These are phyloP conservation scores for Teunomyces stri DNA, from an alignment of 805 yeast genomes.

Conservation along the genomic window DNA sequence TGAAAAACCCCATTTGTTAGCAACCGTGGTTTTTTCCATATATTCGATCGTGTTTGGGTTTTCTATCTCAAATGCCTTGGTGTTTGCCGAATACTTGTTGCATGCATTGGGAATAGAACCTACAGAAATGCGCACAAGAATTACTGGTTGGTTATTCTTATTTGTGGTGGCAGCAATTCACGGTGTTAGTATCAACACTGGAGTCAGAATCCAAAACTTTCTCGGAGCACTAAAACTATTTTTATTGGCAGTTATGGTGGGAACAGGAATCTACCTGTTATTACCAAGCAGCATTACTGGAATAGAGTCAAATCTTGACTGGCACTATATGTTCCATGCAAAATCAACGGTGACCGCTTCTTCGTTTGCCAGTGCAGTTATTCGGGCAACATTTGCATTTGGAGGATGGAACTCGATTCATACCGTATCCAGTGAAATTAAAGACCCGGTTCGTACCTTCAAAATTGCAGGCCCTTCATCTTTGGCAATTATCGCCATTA, in stretches of 20 bases:
- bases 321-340: conserved; percentile 28
- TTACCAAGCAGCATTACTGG: conserved; percentile 43
- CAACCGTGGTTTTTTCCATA: conserved; percentile 49
- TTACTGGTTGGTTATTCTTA: conserved; percentile 29
- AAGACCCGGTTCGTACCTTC: conserved; percentile 55
- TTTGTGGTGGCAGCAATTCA: conserved; percentile 43
- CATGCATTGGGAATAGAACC: conserved; percentile 45
- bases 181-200: conserved; percentile 57
- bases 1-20: conserved; percentile 54
- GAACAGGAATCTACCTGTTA: conserved; percentile 59
- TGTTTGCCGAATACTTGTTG: conserved; percentile 60
- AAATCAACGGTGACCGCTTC: conserved; percentile 38
- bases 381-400: conserved; percentile 57
- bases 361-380: conserved; percentile 52
- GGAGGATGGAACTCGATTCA: conserved; percentile 66
- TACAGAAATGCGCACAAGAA: conserved; percentile 31
- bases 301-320: conserved; percentile 42
- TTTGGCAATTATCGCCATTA: conserved; percentile 43
- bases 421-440: conserved; percentile 58
- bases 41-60: conserved; percentile 55
- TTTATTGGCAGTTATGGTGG: conserved; percentile 51
- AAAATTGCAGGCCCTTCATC: conserved; percentile 62
- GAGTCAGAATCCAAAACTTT: conserved; percentile 58
- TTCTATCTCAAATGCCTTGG: conserved; percentile 52
- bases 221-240: conserved; percentile 61